Base-by-base conservation (phyloP, 78 protist genomes). In the Mastigamoeba balamuthi region DNA sequence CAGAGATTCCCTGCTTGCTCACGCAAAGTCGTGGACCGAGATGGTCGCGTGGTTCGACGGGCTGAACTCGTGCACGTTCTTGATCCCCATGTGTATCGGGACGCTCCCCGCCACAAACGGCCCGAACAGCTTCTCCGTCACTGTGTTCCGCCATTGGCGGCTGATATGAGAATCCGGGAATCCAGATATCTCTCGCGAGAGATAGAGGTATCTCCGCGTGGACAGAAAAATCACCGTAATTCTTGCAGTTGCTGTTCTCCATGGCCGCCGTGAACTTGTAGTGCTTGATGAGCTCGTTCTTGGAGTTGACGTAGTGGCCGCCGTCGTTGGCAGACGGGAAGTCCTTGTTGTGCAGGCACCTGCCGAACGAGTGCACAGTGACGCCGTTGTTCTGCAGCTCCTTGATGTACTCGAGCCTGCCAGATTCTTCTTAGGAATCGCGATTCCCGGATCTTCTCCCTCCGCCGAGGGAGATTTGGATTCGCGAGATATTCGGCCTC, bases 81-180 rank as follows among this genome's bases (percentile, higher is more conserved):
- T 10, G 9, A 29, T 29, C 10, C 70, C 70, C 37, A 30, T 66
- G 70, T 66, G 37, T 23, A 66, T 66, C 10, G 70, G 73, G 8
- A 69, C 43, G 17, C 27, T 28, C 29, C 80, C 80, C 7, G 80
- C 80, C 52, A 30, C 6, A 28, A 40, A 65, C n/a, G 72, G 58
- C 35, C 41, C 69, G 63, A 44, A 75, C 38, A 75, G 39, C 63
- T 75, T 75, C 33, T 75, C 80, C 6, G 80, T 75, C 39, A 75
- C 80, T n/a, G n/a, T n/a, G n/a, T n/a, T n/a, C n/a, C n/a, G n/a
- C n/a, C n/a, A n/a, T n/a, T n/a, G n/a, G n/a, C n/a, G n/a, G n/a
- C n/a, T n/a, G n/a, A n/a, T n/a, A n/a, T n/a, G n/a, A n/a, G n/a
- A n/a, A n/a, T n/a, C n/a, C n/a, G n/a, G n/a, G n/a, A n/a, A n/a